phyloP scores from a whole-genome alignment of 1,139 yeast genomes.

The Geotrichum siamense region DNA sequence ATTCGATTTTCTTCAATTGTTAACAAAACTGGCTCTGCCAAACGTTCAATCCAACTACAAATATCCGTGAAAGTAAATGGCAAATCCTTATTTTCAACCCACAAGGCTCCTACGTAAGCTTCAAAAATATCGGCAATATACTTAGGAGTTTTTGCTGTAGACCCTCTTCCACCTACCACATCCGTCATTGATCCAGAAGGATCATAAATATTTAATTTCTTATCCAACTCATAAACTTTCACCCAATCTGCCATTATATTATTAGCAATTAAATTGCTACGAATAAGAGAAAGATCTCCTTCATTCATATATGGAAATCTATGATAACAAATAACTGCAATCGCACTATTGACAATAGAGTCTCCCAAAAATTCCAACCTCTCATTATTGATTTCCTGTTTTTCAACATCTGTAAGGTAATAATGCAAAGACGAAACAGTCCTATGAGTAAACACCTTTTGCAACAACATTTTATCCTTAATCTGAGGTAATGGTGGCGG shows the following conservation, averaged over 20 bases:
- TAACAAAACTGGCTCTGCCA: constrained; percentile 49
- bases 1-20: constrained; percentile 30
- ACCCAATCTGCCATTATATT: constrained; percentile 67
- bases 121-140: constrained; percentile 75
- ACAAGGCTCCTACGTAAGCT: constrained; percentile 83
- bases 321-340: constrained; percentile 60
- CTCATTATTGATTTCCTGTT: constrained; percentile 68
- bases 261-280: constrained; percentile 71
- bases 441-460: constrained; percentile 75
- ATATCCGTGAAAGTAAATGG: constrained; percentile 43
- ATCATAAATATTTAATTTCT: constrained; percentile 37
- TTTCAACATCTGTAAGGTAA: constrained; percentile 48
- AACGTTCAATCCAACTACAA: constrained; percentile 51
- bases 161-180: constrained; percentile 26
- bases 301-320: constrained; percentile 67
- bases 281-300: constrained; percentile 68
- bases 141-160: constrained; percentile 35
- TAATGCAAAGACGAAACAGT: constrained; percentile 59
- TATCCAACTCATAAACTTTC: constrained; percentile 59
- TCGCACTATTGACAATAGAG: constrained; percentile 67
- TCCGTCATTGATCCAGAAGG: constrained; percentile 3
- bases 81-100: constrained; percentile 42
- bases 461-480: constrained; percentile 48
- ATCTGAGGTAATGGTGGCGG: constrained; percentile 72
- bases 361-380: constrained; percentile 92